These are phyloP conservation scores for Nakazawaea wyomingensis DNA, from an alignment of 805 yeast species.

Conservation along the genomic window DNA sequence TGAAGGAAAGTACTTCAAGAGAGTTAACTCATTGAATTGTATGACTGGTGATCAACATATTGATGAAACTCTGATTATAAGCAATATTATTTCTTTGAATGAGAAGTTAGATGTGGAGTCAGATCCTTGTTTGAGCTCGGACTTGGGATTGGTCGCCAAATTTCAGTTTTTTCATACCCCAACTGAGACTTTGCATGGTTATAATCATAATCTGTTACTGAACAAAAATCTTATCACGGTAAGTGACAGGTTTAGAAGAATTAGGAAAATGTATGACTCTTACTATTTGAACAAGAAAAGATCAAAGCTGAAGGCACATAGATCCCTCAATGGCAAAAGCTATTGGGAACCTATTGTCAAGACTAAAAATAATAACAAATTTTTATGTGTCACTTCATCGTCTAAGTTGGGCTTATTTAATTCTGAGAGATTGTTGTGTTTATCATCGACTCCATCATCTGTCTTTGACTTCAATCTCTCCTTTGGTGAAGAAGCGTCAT, in stretches of 20 bases:
- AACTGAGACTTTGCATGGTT: constrained; percentile 16
- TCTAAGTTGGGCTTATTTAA: constrained; percentile 39
- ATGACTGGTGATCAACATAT: constrained; percentile 41
- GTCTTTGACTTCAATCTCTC: constrained; percentile 36
- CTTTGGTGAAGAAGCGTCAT: constrained; percentile 27
- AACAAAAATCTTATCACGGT: constrained; percentile 16
- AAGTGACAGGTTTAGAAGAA: constrained; percentile 23
- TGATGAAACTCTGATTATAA: constrained; percentile 25
- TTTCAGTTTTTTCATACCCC: constrained; percentile 25
- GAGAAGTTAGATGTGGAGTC: constrained; percentile 30
- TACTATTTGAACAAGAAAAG: constrained; percentile 22
- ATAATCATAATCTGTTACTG: not conserved
- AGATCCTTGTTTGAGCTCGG: constrained; percentile 36
- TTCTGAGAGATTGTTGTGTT: constrained; percentile 40
- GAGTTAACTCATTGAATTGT: constrained; percentile 42
- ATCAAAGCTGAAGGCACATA: constrained; percentile 15
- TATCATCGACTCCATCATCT: constrained; percentile 35
- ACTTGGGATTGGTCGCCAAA: constrained; percentile 32
- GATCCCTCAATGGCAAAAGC: constrained; percentile 21
- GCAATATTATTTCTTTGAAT: constrained; percentile 36
- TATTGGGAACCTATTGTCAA: constrained; percentile 25
- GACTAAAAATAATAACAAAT: constrained; percentile 23
- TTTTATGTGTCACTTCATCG: constrained; percentile 40
- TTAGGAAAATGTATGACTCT: constrained; percentile 24
- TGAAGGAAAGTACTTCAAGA: constrained; percentile 35